Evolutionary conservation across 495 filamentous ascomycete genomes (phyloP).

Genomic region (Parathielavia hyrcaniae): DNA sequence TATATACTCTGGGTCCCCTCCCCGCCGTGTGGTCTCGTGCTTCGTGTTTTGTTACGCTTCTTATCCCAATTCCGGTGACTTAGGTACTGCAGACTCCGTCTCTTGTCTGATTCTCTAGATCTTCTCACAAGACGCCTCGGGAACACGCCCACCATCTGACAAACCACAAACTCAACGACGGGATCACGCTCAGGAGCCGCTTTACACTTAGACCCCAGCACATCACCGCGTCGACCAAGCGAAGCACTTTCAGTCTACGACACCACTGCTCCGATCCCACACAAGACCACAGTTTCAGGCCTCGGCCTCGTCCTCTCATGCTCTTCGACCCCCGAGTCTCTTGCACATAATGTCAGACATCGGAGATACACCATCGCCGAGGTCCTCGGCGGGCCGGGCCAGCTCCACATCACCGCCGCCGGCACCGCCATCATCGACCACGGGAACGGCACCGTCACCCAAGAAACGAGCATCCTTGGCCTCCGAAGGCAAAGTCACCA

Average conservation of each 20-base stretch:
- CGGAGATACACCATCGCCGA: conserved; percentile 16
- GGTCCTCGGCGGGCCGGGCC: conserved; percentile 5
- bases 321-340: not conserved
- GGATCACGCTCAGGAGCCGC: conserved; percentile 9
- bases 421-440: conserved; percentile 7
- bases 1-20: conserved; percentile 10
- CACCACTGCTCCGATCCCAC: not conserved
- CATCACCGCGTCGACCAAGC: not conserved
- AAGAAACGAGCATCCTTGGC: conserved; percentile 34
- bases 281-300: not conserved
- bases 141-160: not conserved
- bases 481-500: conserved; percentile 40
- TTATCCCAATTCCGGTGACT: not conserved
- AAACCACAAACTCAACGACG: not conserved
- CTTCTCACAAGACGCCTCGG: not conserved
- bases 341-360: conserved; percentile 14
- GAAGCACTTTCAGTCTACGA: too few relatives aligned
- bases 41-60: not conserved
- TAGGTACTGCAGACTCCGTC: not conserved
- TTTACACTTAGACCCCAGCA: not conserved
- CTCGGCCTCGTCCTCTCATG: conserved; percentile 4
- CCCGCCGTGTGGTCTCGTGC: conserved; percentile 4
- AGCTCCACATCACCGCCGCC: conserved; percentile 16
- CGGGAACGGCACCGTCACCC: conserved; percentile 21
- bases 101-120: not conserved